Conservation (phyloP, 1,139 yeast genomes). For the Trichomonascaceae sp. region DNA sequence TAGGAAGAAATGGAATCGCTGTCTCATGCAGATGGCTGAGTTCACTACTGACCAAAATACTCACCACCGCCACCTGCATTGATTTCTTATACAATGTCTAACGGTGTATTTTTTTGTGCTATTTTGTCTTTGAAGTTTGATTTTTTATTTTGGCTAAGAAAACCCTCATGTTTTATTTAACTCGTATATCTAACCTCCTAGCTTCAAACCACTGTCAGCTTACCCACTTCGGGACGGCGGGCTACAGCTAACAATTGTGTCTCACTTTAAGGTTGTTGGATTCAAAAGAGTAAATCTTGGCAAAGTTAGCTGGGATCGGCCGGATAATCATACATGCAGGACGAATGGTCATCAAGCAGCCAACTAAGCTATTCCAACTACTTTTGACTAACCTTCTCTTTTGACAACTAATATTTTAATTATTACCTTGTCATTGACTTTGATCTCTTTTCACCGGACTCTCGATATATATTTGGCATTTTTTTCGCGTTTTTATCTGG, state of each 20-base stretch:
- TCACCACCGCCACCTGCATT: neutral
- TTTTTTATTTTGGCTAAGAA: neutral
- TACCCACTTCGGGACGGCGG: neutral
- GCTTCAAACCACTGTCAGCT: neutral
- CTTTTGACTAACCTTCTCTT: neutral
- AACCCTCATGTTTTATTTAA: neutral
- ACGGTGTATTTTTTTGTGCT: neutral
- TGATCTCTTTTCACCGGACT: neutral
- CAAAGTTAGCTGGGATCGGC: neutral
- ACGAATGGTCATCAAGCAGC: neutral
- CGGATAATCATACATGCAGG: neutral
- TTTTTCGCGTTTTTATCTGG: neutral
- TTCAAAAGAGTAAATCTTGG: neutral
- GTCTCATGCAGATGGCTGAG: neutral
- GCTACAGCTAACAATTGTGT: neutral
- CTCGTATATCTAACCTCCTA: neutral
- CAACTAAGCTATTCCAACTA: neutral
- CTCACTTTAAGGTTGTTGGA: neutral
- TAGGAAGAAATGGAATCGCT: neutral
- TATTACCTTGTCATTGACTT: neutral
- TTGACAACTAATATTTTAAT: neutral
- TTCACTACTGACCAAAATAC: neutral
- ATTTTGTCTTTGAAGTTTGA: neutral
- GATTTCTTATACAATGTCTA: neutral
- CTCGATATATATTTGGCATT: neutral